phyloP scores from a whole-genome alignment of 495 filamentous ascomycete genomes.

The Emericellopsis terricola region DNA sequence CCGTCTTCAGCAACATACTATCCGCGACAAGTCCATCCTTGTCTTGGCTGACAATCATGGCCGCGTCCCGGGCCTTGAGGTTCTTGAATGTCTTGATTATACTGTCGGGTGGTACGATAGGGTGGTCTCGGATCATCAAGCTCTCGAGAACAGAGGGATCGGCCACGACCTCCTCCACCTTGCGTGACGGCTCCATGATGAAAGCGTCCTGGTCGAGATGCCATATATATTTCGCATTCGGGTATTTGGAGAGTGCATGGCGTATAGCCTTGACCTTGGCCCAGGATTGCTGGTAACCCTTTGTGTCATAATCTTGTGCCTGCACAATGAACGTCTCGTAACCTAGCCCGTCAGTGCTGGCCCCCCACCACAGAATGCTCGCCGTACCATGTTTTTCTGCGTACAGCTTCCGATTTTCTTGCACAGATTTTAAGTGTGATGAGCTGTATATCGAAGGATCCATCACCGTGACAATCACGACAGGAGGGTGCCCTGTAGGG shows the following conservation, averaged over 20 bases:
- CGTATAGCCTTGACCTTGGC: slow-evolving; percentile 67
- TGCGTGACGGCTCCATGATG: slow-evolving; percentile 65
- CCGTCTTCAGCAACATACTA: slow-evolving; percentile 65
- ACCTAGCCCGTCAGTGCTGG: slow-evolving; percentile 28
- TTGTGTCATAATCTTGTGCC: slow-evolving; percentile 56
- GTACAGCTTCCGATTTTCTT: slow-evolving; percentile 71
- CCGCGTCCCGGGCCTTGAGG: slow-evolving; percentile 55
- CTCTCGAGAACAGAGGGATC: slow-evolving; percentile 44
- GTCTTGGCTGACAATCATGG: slow-evolving; percentile 76
- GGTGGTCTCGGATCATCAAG: slow-evolving; percentile 68
- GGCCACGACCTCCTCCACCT: slow-evolving; percentile 56
- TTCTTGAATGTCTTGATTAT: slow-evolving; percentile 91
- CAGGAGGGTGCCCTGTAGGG: slow-evolving; percentile 48
- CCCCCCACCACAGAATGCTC: not conserved
- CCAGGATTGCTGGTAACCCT: slow-evolving; percentile 52
- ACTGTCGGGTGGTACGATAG: slow-evolving; percentile 86
- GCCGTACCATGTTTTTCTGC: slow-evolving; percentile 74
- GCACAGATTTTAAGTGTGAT: slow-evolving; percentile 49
- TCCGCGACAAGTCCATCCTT: slow-evolving; percentile 54
- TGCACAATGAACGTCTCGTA: slow-evolving; percentile 76
- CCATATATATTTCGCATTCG: slow-evolving; percentile 64
- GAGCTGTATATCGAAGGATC: slow-evolving; percentile 44
- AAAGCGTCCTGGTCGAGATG: slow-evolving; percentile 65
- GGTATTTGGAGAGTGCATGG: slow-evolving; percentile 68
- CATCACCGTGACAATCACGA: slow-evolving; percentile 77